phyloP scores from a whole-genome alignment of 305 asterid species.

The Fraxinus sp. region DNA sequence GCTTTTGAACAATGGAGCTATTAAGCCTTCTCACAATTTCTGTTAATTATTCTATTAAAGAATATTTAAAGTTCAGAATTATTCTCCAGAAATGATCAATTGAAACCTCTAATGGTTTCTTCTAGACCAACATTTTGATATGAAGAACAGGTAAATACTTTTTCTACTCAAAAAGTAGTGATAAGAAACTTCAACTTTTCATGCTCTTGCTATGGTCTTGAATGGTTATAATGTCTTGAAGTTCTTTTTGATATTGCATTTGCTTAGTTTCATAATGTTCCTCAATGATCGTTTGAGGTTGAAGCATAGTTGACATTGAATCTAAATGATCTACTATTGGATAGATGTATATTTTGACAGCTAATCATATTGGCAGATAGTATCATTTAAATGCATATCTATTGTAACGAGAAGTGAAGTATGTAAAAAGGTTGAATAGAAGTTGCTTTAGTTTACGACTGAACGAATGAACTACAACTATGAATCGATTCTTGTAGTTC shows the following conservation, averaged over 20 bases:
- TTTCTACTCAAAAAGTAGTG: neutral
- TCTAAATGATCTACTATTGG: neutral
- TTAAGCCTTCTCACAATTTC: neutral
- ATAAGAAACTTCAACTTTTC: neutral
- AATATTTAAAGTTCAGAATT: neutral
- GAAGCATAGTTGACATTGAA: neutral
- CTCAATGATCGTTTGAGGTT: neutral
- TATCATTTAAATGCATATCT: neutral
- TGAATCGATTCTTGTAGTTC: neutral
- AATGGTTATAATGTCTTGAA: neutral
- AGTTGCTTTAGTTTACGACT: too few relatives aligned
- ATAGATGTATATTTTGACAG: neutral
- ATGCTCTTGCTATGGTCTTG: neutral
- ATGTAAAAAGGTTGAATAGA: neutral
- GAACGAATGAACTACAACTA: too few relatives aligned
- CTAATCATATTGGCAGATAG: neutral
- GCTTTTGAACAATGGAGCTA: too few relatives aligned
- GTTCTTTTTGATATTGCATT: neutral
- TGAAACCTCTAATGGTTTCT: neutral
- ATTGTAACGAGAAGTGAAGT: neutral
- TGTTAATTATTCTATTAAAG: neutral
- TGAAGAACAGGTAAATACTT: neutral
- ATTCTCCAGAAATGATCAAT: neutral
- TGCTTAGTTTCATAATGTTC: neutral
- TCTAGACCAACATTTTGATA: neutral